phyloP scores from a whole-genome alignment of 768 basidiomycete species.

The Lactarius vividus region DNA sequence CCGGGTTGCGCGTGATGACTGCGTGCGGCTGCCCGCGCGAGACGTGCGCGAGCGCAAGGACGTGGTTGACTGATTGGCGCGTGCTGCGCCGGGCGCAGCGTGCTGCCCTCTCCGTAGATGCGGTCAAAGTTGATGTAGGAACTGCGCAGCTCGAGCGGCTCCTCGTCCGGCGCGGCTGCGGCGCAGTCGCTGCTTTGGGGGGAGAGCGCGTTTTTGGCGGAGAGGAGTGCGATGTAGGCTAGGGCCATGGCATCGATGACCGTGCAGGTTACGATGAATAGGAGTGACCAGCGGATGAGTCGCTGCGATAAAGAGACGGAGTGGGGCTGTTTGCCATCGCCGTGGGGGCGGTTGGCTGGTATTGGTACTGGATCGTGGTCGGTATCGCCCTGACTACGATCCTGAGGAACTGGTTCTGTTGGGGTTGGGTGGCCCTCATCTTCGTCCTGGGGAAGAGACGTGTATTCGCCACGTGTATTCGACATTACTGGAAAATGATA shows the following conservation, averaged over 20 bases:
- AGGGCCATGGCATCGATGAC: background rate
- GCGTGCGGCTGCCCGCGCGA: background rate
- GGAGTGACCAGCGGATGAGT: background rate
- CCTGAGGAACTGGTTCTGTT: background rate
- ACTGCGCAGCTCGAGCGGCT: background rate
- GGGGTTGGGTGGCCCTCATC: background rate
- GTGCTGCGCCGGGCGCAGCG: constrained; percentile 3
- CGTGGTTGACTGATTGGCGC: constrained; percentile 8
- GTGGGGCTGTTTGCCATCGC: background rate
- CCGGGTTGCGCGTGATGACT: background rate
- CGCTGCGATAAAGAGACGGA: background rate
- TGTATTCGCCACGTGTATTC: background rate
- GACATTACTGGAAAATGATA: background rate
- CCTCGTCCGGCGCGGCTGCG: background rate
- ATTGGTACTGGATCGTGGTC: background rate
- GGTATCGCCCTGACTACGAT: background rate
- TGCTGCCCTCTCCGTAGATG: constrained; percentile 1
- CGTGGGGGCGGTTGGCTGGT: background rate
- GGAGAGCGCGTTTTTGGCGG: background rate
- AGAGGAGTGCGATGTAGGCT: background rate
- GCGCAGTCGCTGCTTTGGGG: background rate
- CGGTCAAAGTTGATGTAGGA: constrained; percentile 9
- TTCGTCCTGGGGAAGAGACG: background rate
- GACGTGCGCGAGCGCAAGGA: background rate
- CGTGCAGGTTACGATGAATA: background rate